Conservation (phyloP, 208 protist genomes). For the Crithidia brevicula region DNA sequence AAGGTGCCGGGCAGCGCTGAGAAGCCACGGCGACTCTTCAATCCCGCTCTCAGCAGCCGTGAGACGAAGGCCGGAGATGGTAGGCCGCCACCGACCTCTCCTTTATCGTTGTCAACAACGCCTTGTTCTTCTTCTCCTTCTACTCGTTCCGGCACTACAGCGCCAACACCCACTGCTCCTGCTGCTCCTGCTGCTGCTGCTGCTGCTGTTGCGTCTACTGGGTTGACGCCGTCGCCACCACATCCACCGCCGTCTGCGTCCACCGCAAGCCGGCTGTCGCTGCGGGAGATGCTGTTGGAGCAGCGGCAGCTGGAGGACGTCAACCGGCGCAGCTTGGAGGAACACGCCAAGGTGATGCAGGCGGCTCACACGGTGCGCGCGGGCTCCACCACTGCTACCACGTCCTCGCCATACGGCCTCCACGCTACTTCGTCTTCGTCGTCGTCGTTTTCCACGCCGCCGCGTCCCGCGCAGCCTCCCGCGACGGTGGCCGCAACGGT, state of each 20-base stretch:
- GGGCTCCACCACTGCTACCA: background rate
- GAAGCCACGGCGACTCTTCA: constrained; percentile 5
- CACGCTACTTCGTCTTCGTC: background rate
- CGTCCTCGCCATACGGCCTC: background rate
- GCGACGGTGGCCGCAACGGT: constrained; percentile 6
- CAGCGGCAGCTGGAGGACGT: constrained; percentile 61
- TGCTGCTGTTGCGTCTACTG: background rate
- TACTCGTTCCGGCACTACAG: too few relatives aligned
- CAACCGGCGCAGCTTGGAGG: constrained; percentile 29
- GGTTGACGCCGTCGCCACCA: background rate
- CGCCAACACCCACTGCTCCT: background rate
- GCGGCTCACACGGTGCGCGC: constrained; percentile 19
- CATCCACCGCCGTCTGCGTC: background rate
- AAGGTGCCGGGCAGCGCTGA: background rate
- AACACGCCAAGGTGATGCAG: constrained; percentile 56
- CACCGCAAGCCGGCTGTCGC: constrained; percentile 13
- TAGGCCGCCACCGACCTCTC: background rate
- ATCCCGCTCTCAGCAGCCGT: background rate
- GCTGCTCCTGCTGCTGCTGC: background rate
- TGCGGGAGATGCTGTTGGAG: constrained; percentile 70
- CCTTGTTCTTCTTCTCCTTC: background rate
- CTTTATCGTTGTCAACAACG: too few relatives aligned
- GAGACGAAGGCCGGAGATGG: background rate
- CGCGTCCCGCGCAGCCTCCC: background rate
- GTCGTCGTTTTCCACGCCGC: background rate